These are phyloP conservation scores for Paracamarosporium sp. DNA, from an alignment of 2,329 filamentous ascomycete species.

Conservation along the genomic window DNA sequence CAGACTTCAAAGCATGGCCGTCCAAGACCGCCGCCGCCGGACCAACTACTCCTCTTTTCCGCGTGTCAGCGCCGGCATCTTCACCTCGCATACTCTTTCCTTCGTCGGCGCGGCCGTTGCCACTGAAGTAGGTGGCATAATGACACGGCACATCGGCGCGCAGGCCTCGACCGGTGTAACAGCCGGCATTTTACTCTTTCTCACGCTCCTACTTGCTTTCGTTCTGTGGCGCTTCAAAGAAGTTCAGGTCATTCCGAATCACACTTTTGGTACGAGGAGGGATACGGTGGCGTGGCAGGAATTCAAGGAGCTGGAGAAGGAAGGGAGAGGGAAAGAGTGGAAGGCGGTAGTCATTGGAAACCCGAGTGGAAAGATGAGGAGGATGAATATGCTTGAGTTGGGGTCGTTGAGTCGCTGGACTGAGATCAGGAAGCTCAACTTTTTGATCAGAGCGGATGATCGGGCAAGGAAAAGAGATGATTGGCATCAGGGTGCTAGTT, in stretches of 20 bases:
- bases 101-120: conserved; percentile 74
- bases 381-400: conserved; percentile 75
- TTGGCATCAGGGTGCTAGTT: conserved; percentile 9
- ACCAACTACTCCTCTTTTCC: conserved; percentile 81
- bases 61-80: conserved; percentile 74
- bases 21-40: conserved; percentile 53
- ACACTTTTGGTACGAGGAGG: conserved; percentile 50
- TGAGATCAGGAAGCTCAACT: conserved; percentile 66
- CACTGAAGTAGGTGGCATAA: conserved; percentile 71
- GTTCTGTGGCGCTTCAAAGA: conserved; percentile 70
- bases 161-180: conserved; percentile 72
- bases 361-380: conserved; percentile 70
- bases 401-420: conserved; percentile 74
- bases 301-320: conserved; percentile 49
- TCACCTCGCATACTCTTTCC: conserved; percentile 71
- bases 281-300: conserved; percentile 40
- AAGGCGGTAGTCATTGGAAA: conserved; percentile 74
- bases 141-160: conserved; percentile 70
- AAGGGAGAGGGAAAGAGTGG: conserved; percentile 62
- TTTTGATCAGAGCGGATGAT: conserved; percentile 34
- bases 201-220: conserved; percentile 68
- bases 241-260: conserved; percentile 72
- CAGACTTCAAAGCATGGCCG: conserved; percentile 53
- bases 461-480: conserved; percentile 10
- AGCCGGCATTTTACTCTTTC: conserved; percentile 68